A percentile compares a stretch with the other conserved stretches of the same genome.
Conservation (phyloP, 2,329 filamentous ascomycete genomes). For the Epichloe uncinata region DNA sequence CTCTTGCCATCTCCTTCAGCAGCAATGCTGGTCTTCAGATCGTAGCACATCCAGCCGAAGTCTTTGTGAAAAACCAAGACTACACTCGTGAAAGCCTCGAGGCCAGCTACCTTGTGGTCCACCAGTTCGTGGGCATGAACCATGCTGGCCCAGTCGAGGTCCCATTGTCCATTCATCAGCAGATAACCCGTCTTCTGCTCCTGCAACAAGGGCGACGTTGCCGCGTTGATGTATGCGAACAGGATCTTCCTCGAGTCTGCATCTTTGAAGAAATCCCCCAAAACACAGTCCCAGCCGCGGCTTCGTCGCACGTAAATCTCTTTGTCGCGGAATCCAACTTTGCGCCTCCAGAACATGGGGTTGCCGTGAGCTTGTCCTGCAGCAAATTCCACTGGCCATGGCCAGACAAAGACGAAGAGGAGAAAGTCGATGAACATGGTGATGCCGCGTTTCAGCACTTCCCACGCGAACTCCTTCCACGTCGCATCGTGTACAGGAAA, state of each 20-base stretch:
- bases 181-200: slow-evolving; percentile 75
- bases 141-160: slow-evolving; percentile 78
- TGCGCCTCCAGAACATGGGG: slow-evolving; percentile 61
- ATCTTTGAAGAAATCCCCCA: slow-evolving; percentile 40
- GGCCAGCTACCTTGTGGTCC: slow-evolving; percentile 42
- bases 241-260: slow-evolving; percentile 42
- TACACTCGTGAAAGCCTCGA: slow-evolving; percentile 58
- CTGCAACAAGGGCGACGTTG: slow-evolving; percentile 54
- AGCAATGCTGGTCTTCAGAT: slow-evolving; percentile 44
- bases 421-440: slow-evolving; percentile 64
- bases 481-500: slow-evolving; percentile 45
- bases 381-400: slow-evolving; percentile 64
- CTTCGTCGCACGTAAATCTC: slow-evolving; percentile 76
- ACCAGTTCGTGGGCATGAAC: slow-evolving; percentile 56
- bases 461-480: slow-evolving; percentile 41
- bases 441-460: slow-evolving; percentile 45
- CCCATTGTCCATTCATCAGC: slow-evolving; percentile 74
- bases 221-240: slow-evolving; percentile 49
- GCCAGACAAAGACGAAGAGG: slow-evolving; percentile 53
- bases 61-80: slow-evolving; percentile 57
- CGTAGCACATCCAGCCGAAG: slow-evolving; percentile 49
- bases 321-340: slow-evolving; percentile 59
- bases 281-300: slow-evolving; percentile 53
- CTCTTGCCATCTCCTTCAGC: slow-evolving; percentile 48
- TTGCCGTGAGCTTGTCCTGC: slow-evolving; percentile 42